Base-by-base conservation (phyloP, 768 basidiomycete species). In the Kwoniella dejecticola region DNA sequence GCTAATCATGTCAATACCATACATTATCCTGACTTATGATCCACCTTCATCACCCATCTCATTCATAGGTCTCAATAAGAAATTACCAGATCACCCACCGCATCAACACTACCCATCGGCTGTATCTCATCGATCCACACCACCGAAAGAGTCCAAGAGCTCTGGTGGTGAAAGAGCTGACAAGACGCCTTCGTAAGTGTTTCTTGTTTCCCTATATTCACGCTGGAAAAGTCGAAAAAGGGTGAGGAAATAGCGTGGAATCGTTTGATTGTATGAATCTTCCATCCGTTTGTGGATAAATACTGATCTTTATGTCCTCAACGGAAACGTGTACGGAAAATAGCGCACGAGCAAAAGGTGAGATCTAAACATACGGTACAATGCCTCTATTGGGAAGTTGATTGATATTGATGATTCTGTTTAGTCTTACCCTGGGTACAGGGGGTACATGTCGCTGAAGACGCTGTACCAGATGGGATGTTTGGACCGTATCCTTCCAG, bases 381-480 rank as follows among this genome's bases (percentile, higher is more conserved):
- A n/a, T 23, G 17, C 24, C n/a, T 13, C 29, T n/a, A 33, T 29
- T 26, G 47, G 3, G 27, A 47, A 23, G 48, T 49, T 56, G 64
- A 52, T 42, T 58, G 48, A 55, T 19, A 11, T 61, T 70, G 59
- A 65, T 27, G 12, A 24, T 15, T 45, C 19, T 31, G 8, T 15
- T 33, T 29, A 73, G 74, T 76, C 15, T 63, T 76, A 48, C 74
- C 74, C 54, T 76, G 74, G 74, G 74, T 73, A 19, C 42, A 66
- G 42, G 64, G 56, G 33, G 62, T 71, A 1, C 36, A 67, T 21
- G 54, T 62, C 12, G 56, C 62, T 29, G 64, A 56, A 2, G 54
- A 67, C n/a, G 13, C 41, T n/a, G 30, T 60, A 11, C 71, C 69
- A 29, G 67, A 70, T 62, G 74, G 74, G 12, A 72, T 75, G 71